phyloP scores from a whole-genome alignment of 768 basidiomycete species.

The Tricholoma saponaceum region DNA sequence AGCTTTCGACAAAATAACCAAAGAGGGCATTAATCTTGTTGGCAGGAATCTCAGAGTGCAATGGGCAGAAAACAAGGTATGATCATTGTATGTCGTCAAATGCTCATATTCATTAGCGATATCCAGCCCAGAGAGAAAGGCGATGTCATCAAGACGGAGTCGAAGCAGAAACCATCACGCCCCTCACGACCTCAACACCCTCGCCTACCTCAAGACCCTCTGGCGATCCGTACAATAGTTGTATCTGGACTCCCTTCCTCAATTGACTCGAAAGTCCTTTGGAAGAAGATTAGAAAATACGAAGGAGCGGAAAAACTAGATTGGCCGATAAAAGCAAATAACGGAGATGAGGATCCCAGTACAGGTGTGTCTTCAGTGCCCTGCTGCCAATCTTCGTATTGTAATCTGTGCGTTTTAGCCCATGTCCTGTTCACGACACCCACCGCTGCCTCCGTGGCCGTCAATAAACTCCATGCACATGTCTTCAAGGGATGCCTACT shows the following conservation, averaged over 20 bases:
- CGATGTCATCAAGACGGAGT: constrained; percentile 30
- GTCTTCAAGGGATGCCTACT: constrained; percentile 87
- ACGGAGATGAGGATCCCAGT: constrained; percentile 41
- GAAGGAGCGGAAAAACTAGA: constrained; percentile 72
- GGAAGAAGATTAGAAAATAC: constrained; percentile 86
- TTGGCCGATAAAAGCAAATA: constrained; percentile 55
- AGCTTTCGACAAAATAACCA: constrained; percentile 60
- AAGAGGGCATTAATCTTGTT: constrained; percentile 61
- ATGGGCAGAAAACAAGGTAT: constrained; percentile 80
- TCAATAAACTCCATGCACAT: constrained; percentile 83
- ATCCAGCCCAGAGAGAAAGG: constrained; percentile 41
- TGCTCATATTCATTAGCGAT: neutral
- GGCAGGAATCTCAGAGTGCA: constrained; percentile 69
- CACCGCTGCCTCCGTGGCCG: constrained; percentile 62
- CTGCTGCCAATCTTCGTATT: neutral
- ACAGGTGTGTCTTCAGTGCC: constrained; percentile 36
- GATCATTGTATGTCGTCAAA: constrained; percentile 4
- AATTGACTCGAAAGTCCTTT: constrained; percentile 62
- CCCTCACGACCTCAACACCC: constrained; percentile 28
- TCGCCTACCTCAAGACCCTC: constrained; percentile 53
- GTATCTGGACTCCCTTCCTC: constrained; percentile 67
- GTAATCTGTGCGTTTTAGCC: constrained; percentile 35
- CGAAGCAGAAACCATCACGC: constrained; percentile 38
- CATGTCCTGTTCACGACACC: constrained; percentile 72
- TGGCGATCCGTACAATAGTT: constrained; percentile 80